phyloP scores from a whole-genome alignment of 192 early-diverging fungal genomes.

The Backusella australiensis region DNA sequence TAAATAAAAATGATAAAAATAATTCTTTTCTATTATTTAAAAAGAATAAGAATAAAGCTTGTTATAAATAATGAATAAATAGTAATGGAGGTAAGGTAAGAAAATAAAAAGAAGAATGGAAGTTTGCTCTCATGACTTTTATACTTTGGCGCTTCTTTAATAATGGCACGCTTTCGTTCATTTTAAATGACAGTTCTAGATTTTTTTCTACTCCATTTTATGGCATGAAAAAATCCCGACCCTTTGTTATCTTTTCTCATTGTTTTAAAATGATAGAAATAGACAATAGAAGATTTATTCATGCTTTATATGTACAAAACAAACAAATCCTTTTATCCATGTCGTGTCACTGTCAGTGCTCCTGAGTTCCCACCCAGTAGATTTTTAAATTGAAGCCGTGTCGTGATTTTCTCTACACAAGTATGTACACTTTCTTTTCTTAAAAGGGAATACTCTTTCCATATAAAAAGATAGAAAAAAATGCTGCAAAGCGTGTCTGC shows the following conservation, averaged over 20 bases:
- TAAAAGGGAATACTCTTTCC: not conserved
- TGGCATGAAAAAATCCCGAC: not conserved
- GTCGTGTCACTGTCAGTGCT: not conserved
- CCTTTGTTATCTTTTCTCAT: not conserved
- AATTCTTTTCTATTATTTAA: not conserved
- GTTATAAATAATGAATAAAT: not conserved
- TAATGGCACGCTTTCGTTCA: not conserved
- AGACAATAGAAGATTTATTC: not conserved
- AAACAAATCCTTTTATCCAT: not conserved
- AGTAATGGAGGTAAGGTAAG: not conserved
- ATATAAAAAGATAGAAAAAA: not conserved
- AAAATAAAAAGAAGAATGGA: not conserved
- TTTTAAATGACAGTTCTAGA: not conserved
- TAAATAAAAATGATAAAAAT: not conserved
- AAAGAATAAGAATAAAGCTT: not conserved
- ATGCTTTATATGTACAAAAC: not conserved
- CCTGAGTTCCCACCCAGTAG: not conserved
- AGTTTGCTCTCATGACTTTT: not conserved
- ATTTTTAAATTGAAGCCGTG: not conserved
- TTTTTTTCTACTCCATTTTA: not conserved
- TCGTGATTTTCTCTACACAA: not conserved
- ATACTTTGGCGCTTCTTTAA: not conserved
- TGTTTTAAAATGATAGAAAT: not conserved
- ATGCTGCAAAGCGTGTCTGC: not conserved
- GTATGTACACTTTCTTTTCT: not conserved